A percentile compares a stretch with the other conserved stretches of the same genome.
These are phyloP conservation scores for Carpinus viminea DNA, from an alignment of 306 rosid species.

Conservation along the genomic window DNA sequence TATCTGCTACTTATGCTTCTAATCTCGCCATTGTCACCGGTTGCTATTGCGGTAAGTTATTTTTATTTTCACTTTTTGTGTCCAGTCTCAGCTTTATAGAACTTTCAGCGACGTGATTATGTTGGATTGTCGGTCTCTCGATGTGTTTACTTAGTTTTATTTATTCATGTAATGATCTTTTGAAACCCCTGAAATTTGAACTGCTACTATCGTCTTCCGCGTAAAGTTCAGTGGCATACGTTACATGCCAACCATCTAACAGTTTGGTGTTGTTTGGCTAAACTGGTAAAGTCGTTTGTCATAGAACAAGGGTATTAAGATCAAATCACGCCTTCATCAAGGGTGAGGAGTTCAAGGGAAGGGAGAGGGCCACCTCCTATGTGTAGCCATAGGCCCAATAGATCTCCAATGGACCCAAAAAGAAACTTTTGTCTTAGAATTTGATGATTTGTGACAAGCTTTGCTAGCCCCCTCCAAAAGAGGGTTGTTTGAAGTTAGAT, in stretches of 20 bases:
- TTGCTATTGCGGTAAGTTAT: constrained; percentile 77
- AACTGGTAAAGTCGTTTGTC: no score
- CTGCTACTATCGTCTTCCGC: neutral
- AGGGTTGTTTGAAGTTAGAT: no score
- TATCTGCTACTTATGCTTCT: constrained; percentile 68
- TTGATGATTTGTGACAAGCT: no score
- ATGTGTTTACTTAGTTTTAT: neutral
- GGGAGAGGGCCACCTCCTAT: no score
- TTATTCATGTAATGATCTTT: neutral
- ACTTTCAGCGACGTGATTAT: constrained; percentile 6
- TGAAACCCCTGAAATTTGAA: neutral
- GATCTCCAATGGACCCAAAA: no score
- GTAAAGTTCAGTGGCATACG: neutral
- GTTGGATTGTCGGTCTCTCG: neutral
- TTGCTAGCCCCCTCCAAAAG: no score
- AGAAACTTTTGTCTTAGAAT: no score
- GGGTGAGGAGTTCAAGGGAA: no score
- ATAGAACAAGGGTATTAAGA: no score
- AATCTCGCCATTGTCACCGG: constrained; percentile 73
- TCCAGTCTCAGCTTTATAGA: neutral
- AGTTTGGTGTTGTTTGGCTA: no score
- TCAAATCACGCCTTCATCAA: no score
- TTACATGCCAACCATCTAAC: neutral
- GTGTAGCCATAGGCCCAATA: no score
- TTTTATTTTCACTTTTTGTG: neutral